These are phyloP conservation scores for Cercis canadensis DNA, from an alignment of 306 rosid species.

Conservation along the genomic window DNA sequence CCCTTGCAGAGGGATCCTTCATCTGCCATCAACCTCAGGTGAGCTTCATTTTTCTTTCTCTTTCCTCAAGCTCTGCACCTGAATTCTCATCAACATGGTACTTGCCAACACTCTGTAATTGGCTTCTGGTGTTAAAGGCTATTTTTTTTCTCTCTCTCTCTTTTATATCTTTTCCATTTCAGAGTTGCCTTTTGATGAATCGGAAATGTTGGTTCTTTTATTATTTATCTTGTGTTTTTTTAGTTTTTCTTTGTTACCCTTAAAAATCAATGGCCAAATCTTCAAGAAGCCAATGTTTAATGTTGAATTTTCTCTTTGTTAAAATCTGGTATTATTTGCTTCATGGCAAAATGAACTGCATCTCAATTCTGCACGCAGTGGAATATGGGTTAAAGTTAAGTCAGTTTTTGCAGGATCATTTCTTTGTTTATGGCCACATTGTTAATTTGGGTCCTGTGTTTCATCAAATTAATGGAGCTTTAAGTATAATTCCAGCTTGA, in stretches of 20 bases:
- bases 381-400: neutral
- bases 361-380: too few species aligned
- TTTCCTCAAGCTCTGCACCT: constrained; percentile 8
- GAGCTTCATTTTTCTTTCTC: neutral
- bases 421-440: too few species aligned
- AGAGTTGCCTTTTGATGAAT: too few species aligned
- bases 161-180: too few species aligned
- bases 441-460: neutral
- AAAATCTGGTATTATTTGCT: neutral
- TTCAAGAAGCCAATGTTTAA: neutral
- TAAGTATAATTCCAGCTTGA: neutral
- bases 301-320: neutral
- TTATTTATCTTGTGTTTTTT: neutral
- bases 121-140: neutral
- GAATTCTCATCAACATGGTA: neutral
- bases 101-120: neutral
- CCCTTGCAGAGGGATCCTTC: too few species aligned
- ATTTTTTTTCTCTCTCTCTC: neutral
- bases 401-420: neutral
- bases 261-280: neutral
- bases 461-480: neutral
- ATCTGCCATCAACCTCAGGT: neutral
- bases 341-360: neutral
- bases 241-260: neutral
- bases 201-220: neutral